Conservation (phyloP, 2,329 filamentous ascomycete species). For the Scedosporium boydii region DNA sequence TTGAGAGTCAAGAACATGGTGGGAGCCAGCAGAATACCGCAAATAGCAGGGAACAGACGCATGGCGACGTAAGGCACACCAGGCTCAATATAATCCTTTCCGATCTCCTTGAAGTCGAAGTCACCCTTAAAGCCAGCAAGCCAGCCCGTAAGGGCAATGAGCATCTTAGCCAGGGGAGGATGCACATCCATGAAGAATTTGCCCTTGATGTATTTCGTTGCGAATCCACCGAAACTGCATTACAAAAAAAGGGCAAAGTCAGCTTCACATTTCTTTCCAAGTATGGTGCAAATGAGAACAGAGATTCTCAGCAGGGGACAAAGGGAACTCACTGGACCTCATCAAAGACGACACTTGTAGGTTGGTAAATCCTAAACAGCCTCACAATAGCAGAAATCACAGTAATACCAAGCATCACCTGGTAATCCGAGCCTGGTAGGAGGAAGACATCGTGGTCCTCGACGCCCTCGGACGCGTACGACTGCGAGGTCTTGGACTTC, state of each 20-base stretch:
- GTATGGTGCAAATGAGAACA: not conserved
- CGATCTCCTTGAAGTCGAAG: constrained; percentile 99
- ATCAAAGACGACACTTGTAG: constrained; percentile 93
- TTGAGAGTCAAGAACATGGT: constrained; percentile 94
- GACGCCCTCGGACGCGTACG: constrained; percentile 71
- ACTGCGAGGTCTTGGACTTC: constrained; percentile 26
- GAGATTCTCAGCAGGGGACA: not conserved
- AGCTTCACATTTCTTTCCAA: not conserved
- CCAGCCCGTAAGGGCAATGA: constrained; percentile 92
- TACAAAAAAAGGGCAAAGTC: constrained; percentile 1
- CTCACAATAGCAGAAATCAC: constrained; percentile 70
- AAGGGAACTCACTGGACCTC: constrained; percentile 79
- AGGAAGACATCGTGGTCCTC: constrained; percentile 87
- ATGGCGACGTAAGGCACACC: constrained; percentile 95
- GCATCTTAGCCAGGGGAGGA: constrained; percentile 88
- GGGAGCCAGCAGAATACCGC: constrained; percentile 80
- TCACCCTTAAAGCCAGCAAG: constrained; percentile 88
- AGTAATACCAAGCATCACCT: constrained; percentile 63
- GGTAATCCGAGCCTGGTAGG: constrained; percentile 75
- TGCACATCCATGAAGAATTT: constrained; percentile 99
- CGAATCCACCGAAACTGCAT: constrained; percentile 87
- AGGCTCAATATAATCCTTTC: constrained; percentile 94
- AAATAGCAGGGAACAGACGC: constrained; percentile 84
- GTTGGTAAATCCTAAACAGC: constrained; percentile 92
- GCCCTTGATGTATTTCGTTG: constrained; percentile 98